Evolutionary conservation across 441 rosid species (phyloP), one percentile per base, ranked within the genome.

Genomic region (Populus hybrid): DNA sequence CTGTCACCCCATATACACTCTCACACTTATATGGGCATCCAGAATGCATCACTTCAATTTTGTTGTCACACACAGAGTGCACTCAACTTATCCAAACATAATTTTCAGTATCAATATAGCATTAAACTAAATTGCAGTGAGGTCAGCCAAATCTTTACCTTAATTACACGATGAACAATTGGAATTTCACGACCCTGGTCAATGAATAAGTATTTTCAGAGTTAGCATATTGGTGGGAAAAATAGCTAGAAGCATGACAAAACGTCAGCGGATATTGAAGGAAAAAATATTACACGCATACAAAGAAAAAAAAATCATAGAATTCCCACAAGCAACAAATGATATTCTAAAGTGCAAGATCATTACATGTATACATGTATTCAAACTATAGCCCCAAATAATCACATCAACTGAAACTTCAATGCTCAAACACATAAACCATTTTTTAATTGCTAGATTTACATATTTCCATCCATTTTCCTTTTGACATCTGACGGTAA

Each of bases 111-210:
- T 14, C 21, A 4, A 59, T 32, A 63, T 42, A 40, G 6, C 8
- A 79, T 16, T 12, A 12, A 34, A 75, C 40, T 28, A 26, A 69
- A n/a, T 24, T 6, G 26, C 3, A 18, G 50, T 19, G 30, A 24
- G 11, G 50, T 28, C 30, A 74, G 73, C n/a, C 19, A 70, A 65
- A 21, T 11, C 40, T 40, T 85, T 89, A 96, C 99, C 98, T 96
- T 90, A 75, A 96, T 94, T 67, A 96, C 98, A 82, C 99, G 98
- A 84, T 96, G 99, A 42, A 94, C 98, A 64, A 92, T 94, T 35
- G 99, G 98, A 84, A 94, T 96, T 80, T 92, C 94, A 68, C 96
- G 94, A 6, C 98, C 99, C 98, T 94, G 85, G 76, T 74, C 59
- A 75, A 75, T 69, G 59, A 72, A 35, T 5, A 53, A 38, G 71